Base-by-base conservation (phyloP, 805 yeast species). In the Kuraishia molischiana region DNA sequence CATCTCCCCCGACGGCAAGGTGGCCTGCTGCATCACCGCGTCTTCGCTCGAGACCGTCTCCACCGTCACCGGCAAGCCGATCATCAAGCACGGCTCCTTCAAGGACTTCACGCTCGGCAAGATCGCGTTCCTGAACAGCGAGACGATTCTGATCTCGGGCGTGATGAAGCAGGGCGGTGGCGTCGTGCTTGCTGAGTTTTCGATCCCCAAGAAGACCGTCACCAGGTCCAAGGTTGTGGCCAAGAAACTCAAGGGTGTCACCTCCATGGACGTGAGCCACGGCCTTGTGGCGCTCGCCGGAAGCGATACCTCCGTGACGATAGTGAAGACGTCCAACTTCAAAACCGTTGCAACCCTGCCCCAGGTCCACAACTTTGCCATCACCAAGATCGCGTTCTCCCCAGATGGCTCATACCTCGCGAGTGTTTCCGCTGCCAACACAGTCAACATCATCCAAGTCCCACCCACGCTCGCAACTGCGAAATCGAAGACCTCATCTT, bases 331-430 rank as follows among this genome's bases (percentile, higher is more conserved):
- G 13, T 60, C 66, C 2, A 74, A 68, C 43, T 69, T 87, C 41
- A 65, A 69, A 32, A 55, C 69, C 10, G 48, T 75, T 19, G 74
- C 69, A 40, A 59, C 66, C 5, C 61, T 76, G 39, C 69, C 69
- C 32, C 72, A 80, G 42, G 77, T 83, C 38, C 96, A 87, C 54
- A 63, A 69, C 6, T 84, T 84, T 54, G 86, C 94, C 19, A 77
- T 86, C 37, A 86, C 96, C 0, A 69, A 72, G 32, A 74, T 85
- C 8, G 62, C 74, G 2, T 78, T 85, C 42, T 78, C 86, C 4
- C 79, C 83, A 11, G 67, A 75, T 51, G 86, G 89, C 5, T 59
- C 71, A 36, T 67, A 67, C 39, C 58, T 85, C 35, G 90, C 85
- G 3, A 72, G 85, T 18, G 79, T 77, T 0, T 79, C 90, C 24